Evolutionary conservation across 2,329 filamentous ascomycete genomes (phyloP), one percentile per base, ranked within the genome.

Genomic region (Aspergillus luchuensis): DNA sequence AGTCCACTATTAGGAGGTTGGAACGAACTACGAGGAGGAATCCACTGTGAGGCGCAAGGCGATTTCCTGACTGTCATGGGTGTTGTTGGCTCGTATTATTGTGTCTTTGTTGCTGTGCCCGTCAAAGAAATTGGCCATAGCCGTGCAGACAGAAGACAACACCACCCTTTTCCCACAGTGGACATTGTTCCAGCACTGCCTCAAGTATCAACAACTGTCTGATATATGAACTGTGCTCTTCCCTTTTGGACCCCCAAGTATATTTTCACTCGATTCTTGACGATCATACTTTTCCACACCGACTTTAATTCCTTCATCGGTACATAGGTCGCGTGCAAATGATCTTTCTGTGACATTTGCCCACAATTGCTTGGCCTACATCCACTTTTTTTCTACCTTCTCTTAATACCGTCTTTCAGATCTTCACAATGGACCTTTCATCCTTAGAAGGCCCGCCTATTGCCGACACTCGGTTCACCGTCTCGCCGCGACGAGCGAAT

Each of bases 371-470:
- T 41, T 36, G 43, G 30, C 21, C 41, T 47, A 33, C 21, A 36
- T 25, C 38, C n/a, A 25, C 28, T 28, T 21, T 45, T 36, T 25
- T 8, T 8, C 25, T n/a, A 30, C 23, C 15, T 13, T 19, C 43
- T 30, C 25, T 5, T 23, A 5, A 30, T 43, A 15, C 19, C 49
- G 10, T 36, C 41, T 30, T 52, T 8, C 45, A 39, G 30, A 21
- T 21, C 19, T 36, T 39, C 38, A 30, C 53, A 53, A 69, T 68
- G 69, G 74, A 76, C 57, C 69, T 76, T 21, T 76, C 74, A 8
- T 74, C 72, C 8, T 66, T 76, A 2, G 74, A 75, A 65, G 74
- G 74, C 3, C 72, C 72, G 47, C 73, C 72, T 2, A 66, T 76
- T 23, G 36, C 61, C 10, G 66, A 73, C 50, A 43, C 64, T 8